phyloP scores from a whole-genome alignment of 306 rosid species.

The Oxytropis ochrocephala region DNA sequence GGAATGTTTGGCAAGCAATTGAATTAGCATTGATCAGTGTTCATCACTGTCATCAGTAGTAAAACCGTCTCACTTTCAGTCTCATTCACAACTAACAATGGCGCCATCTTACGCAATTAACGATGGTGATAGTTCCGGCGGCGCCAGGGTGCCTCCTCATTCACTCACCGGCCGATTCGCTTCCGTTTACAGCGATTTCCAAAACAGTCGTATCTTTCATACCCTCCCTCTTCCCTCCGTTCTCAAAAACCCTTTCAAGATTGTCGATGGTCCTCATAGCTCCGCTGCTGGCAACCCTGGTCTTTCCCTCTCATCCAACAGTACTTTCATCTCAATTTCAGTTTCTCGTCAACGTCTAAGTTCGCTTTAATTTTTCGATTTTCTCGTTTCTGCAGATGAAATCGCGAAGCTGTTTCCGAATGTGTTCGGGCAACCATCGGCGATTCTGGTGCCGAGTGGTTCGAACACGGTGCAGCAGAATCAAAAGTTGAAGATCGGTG shows the following conservation, averaged over 20 bases:
- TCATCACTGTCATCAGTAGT: background rate
- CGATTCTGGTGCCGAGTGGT: constrained; percentile 47
- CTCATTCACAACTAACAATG: constrained; percentile 31
- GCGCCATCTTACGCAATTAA: constrained; percentile 38
- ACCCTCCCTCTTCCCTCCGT: constrained; percentile 79
- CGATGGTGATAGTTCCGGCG: constrained; percentile 43
- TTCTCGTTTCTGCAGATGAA: constrained; percentile 45
- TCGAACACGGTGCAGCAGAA: constrained; percentile 15
- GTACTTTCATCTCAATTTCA: background rate
- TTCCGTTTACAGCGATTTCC: constrained; percentile 76
- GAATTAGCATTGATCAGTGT: background rate
- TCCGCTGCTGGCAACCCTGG: constrained; percentile 96
- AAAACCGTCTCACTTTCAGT: background rate
- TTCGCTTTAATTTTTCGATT: background rate
- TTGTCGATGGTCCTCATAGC: constrained; percentile 73
- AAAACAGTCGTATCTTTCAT: constrained; percentile 67
- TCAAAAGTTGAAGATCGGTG: constrained; percentile 76
- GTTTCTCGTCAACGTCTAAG: background rate
- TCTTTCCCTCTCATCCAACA: background rate
- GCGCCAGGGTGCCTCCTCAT: constrained; percentile 6
- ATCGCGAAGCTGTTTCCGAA: constrained; percentile 81
- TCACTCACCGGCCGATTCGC: constrained; percentile 45
- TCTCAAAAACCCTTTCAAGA: constrained; percentile 53
- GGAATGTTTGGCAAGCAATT: background rate
- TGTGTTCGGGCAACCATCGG: constrained; percentile 84